These are phyloP conservation scores for Sporothrix sp. DNA, from an alignment of 2,329 filamentous ascomycete genomes.

Conservation along the genomic window DNA sequence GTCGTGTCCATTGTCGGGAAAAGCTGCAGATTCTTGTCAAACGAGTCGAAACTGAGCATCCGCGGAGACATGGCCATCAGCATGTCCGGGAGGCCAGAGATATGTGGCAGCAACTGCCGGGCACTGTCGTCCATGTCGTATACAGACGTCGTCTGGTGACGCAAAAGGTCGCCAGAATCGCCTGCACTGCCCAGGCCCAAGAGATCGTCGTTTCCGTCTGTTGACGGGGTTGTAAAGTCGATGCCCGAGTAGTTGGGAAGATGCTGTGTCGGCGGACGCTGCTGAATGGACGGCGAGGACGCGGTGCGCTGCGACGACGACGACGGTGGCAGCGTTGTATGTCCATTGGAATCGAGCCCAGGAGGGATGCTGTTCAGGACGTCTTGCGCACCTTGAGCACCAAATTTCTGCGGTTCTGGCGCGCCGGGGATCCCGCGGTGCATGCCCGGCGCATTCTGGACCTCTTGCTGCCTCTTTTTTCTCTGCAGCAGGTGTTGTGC, in stretches of 20 bases:
- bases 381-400: background rate
- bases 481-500: background rate
- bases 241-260: conserved; percentile 4
- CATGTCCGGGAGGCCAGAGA: conserved; percentile 16
- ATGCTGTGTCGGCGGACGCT: background rate
- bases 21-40: conserved; percentile 17
- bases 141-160: background rate
- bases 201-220: conserved; percentile 7
- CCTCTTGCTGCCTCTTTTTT: background rate
- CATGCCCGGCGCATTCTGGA: background rate
- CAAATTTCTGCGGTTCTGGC: background rate
- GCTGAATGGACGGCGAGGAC: background rate
- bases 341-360: background rate
- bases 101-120: conserved; percentile 10
- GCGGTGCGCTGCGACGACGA: background rate
- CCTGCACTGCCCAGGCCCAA: background rate
- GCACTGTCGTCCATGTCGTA: conserved; percentile 6
- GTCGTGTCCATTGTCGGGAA: conserved; percentile 20
- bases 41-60: conserved; percentile 19
- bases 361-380: background rate
- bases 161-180: background rate
- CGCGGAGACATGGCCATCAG: conserved; percentile 18
- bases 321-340: background rate
- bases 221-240: conserved; percentile 9
- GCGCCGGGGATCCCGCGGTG: background rate